phyloP scores from a whole-genome alignment of 73 alveolate species.

The Tetrahymena borealis region DNA sequence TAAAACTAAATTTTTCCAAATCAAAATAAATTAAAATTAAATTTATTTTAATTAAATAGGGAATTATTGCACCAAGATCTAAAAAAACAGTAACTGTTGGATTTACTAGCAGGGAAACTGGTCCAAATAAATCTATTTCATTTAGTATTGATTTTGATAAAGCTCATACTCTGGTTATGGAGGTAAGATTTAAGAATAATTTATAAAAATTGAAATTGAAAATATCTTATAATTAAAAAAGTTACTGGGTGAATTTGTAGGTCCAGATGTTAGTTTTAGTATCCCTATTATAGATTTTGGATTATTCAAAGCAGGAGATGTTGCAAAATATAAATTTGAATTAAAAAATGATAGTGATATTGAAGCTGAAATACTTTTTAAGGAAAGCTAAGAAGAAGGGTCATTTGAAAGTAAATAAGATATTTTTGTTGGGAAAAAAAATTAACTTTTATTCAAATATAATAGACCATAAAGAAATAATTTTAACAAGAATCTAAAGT shows the following conservation, averaged over 20 bases:
- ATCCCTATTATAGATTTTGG: neutral
- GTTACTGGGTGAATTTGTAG: neutral
- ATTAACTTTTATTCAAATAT: neutral
- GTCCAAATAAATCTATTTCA: neutral
- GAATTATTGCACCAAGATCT: neutral
- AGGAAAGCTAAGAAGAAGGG: neutral
- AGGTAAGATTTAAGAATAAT: neutral
- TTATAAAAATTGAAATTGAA: neutral
- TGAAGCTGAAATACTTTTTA: neutral
- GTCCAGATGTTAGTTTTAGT: neutral
- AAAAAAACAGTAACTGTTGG: neutral
- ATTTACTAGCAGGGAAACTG: neutral
- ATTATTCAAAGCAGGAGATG: neutral
- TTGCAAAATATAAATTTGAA: neutral
- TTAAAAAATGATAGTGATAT: neutral
- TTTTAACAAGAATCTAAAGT: neutral
- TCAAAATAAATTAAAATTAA: neutral
- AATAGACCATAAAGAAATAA: neutral
- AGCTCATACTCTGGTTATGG: neutral
- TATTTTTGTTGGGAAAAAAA: neutral
- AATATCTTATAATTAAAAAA: neutral
- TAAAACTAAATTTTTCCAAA: neutral
- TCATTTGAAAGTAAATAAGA: neutral
- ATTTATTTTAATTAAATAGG: neutral
- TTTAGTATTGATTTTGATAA: neutral